Evolutionary conservation across 495 filamentous ascomycete species (phyloP).

Genomic region (Amniculicola lignicola): DNA sequence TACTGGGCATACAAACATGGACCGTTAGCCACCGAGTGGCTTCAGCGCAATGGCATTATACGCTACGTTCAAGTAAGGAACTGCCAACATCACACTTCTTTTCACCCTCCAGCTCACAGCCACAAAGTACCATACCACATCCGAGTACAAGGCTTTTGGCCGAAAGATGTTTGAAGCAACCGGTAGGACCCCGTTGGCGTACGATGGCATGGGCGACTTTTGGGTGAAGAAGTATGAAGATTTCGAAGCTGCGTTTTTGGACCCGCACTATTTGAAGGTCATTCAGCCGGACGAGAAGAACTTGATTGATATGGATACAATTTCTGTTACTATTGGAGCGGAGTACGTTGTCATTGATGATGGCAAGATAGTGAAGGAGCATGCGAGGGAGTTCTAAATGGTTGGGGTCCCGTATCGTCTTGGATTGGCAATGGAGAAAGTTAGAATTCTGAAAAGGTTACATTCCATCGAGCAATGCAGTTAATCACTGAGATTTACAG

Average conservation of each 20-base stretch:
- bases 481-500: no score
- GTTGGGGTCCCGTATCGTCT: no score
- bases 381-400: slow-evolving; percentile 10
- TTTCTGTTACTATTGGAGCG: slow-evolving; percentile 20
- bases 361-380: slow-evolving; percentile 18
- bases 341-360: slow-evolving; percentile 21
- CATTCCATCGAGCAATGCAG: no score
- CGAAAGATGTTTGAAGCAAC: slow-evolving; percentile 16
- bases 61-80: slow-evolving; percentile 15
- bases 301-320: slow-evolving; percentile 22
- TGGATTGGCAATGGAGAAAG: no score
- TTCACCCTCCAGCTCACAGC: not conserved
- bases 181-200: slow-evolving; percentile 4
- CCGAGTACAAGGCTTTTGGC: slow-evolving; percentile 19
- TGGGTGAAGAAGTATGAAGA: slow-evolving; percentile 21
- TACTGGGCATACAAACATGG: slow-evolving; percentile 28
- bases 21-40: slow-evolving; percentile 17
- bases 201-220: slow-evolving; percentile 22
- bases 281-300: slow-evolving; percentile 23
- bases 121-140: slow-evolving; percentile 18
- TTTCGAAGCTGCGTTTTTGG: slow-evolving; percentile 24
- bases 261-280: slow-evolving; percentile 16
- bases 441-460: no score
- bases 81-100: not conserved
- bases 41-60: slow-evolving; percentile 20